Evolutionary conservation across 371 early-diverging fungal species (phyloP), one percentile per base, ranked within the genome.

Genomic region (Rhizomucor miehei): DNA sequence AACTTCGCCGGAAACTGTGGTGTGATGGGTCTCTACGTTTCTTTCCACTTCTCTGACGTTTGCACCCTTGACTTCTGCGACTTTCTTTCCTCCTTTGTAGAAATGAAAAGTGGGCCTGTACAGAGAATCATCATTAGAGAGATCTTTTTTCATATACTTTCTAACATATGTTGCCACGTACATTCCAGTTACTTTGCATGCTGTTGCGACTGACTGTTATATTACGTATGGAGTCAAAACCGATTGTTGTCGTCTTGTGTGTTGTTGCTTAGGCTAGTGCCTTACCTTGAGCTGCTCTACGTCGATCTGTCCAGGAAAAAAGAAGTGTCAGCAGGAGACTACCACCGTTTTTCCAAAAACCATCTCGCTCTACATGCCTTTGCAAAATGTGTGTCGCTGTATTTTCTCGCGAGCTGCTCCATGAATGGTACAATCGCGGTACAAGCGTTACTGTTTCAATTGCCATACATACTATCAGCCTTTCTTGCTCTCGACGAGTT

Each of bases 11-110:
- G 19, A 17, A 37, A 35, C 45, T 1, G 29, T 36, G 11, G 45
- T 44, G 37, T 85, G 76, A 53, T 84, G 81, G 46, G 82, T 69
- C 59, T 81, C 68, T 36, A 89, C 69, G 19, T 74, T 61, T 23
- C 59, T 46, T 46, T 85, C 80, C 14, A 87, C 72, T 56, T 65
- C 62, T 56, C 65, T 54, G 56, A 68, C 77, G 59, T 85, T 84
- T 9, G 89, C 89, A 10, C 89, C 89, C 70, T 79, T 85, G 62
- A 89, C 51, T 62, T 87, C 85, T 16, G 65, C 86, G 11, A 90
- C 71, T 60, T 84, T 85, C 17, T 67, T 65, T 17, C 80, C 82
- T 20, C 63, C 75, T 63, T 86, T 87, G 71, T 76, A 88, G 57
- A 90, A 81, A 51, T 82, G 77, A 62, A 81, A 77, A 24, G 85